Percentiles rank a stretch among this genome's conserved stretches.
These are phyloP conservation scores for Ziziphus jujuba DNA, from an alignment of 306 rosid genomes.

Conservation along the genomic window DNA sequence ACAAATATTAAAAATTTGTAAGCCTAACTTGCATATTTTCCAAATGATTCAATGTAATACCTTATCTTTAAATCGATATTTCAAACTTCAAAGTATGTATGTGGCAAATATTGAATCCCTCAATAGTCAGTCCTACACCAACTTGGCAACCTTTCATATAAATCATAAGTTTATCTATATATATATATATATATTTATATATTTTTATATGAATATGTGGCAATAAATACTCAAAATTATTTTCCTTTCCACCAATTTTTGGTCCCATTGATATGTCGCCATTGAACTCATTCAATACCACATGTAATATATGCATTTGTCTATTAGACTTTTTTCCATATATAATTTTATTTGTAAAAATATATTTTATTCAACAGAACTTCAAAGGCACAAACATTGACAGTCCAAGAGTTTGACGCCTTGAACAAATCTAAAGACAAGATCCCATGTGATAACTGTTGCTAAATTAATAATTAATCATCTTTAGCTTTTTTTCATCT, in stretches of 20 bases:
- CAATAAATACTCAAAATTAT: too few species aligned
- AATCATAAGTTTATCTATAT: neutral
- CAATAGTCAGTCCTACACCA: neutral
- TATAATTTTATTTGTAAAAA: too few species aligned
- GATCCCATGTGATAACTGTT: slow-evolving; percentile 6
- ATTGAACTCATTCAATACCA: neutral
- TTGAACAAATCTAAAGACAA: slow-evolving; percentile 18
- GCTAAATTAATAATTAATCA: neutral
- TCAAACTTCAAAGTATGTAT: neutral
- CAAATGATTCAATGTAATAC: neutral
- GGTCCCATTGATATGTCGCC: neutral
- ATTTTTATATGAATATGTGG: neutral
- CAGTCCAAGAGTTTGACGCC: neutral
- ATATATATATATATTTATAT: too few species aligned
- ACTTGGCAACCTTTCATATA: neutral
- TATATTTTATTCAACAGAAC: too few species aligned
- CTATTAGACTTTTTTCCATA: too few species aligned
- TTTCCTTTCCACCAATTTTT: neutral
- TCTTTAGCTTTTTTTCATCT: neutral
- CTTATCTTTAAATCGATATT: neutral
- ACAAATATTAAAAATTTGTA: too few species aligned
- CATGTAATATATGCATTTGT: too few species aligned
- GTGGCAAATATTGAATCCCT: slow-evolving; percentile 19
- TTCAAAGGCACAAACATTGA: neutral
- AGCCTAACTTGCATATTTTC: neutral